Conservation (phyloP, 805 yeast genomes). For the Saturnispora bothae region DNA sequence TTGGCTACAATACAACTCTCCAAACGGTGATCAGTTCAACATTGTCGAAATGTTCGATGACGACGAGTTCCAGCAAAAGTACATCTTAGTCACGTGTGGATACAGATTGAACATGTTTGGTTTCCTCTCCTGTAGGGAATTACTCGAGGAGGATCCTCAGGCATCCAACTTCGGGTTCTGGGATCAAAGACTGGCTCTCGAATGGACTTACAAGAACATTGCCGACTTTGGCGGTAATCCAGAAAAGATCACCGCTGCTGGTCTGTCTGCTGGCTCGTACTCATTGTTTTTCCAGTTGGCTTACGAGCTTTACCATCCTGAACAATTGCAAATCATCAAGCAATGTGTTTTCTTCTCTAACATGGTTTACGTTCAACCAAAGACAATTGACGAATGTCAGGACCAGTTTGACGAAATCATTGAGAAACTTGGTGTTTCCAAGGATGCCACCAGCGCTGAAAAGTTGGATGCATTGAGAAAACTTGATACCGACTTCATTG, state of each 20-base stretch:
- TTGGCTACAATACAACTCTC: slow-evolving; percentile 29
- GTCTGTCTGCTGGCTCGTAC: slow-evolving; percentile 39
- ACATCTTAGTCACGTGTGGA: slow-evolving; percentile 29
- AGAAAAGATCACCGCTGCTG: slow-evolving; percentile 32
- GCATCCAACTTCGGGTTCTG: slow-evolving; percentile 30
- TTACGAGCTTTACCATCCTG: slow-evolving; percentile 33
- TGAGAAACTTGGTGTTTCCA: slow-evolving; percentile 16
- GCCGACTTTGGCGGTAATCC: slow-evolving; percentile 38
- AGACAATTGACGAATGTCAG: slow-evolving; percentile 26
- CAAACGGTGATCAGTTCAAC: slow-evolving; percentile 19
- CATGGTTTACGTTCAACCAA: slow-evolving; percentile 30
- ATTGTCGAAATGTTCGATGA: slow-evolving; percentile 20
- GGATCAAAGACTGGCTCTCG: slow-evolving; percentile 37
- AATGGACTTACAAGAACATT: slow-evolving; percentile 37
- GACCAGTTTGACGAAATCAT: slow-evolving; percentile 29
- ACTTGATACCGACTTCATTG: slow-evolving; percentile 14
- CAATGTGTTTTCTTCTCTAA: slow-evolving; percentile 28
- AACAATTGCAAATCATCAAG: slow-evolving; percentile 30
- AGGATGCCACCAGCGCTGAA: slow-evolving; percentile 8
- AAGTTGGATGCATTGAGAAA: slow-evolving; percentile 10
- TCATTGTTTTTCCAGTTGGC: slow-evolving; percentile 33
- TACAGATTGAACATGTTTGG: slow-evolving; percentile 34
- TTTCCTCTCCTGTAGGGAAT: slow-evolving; percentile 29
- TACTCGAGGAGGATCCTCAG: slow-evolving; percentile 24
- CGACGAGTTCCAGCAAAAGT: slow-evolving; percentile 24